Evolutionary conservation across 1,284 basidiomycete species (phyloP), one percentile per base, ranked within the genome.

Genomic region (Takashimella koratensis): DNA sequence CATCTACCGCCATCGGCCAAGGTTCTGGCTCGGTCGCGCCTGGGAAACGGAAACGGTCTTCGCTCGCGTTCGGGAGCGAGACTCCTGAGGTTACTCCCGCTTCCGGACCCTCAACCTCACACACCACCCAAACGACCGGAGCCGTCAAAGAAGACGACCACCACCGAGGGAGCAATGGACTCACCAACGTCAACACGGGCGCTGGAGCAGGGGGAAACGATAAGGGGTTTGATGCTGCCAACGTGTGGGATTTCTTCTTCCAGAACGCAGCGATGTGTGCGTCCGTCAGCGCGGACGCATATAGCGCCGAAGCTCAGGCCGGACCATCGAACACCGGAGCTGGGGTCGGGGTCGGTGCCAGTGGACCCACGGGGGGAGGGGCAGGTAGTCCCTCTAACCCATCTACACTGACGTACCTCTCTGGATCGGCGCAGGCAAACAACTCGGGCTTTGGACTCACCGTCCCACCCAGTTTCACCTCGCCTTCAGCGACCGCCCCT

Each of bases 21-120:
- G 6, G 52, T 39, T 42, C 16, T n/a, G 25, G 40, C 50, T 2
- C 30, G 8, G 30, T 8, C 8, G 30, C 30, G 30, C 10, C 10
- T 8, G 30, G 30, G 16, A 73, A 73, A 45, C 62, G 70, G 20
- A 71, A 67, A 47, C 53, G 67, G 2, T 54, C 30, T 8, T 36
- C 30, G 8, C 16, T 36, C 16, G 8, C 16, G 30, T 8, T 8
- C 8, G 30, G 30, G 8, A 36, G 30, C 16, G 16, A 36, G 16
- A 36, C 30, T 8, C 30, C 30, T 36, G 30, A 36, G 16, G 10
- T 36, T 16, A 36, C 30, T 8, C n/a, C n/a, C n/a, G n/a, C n/a
- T n/a, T n/a, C n/a, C n/a, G n/a, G n/a, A n/a, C 30, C 30, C 16
- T 36, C 30, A 36, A 16, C 10, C 30, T 36, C 30, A 36, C 30